These are phyloP conservation scores for Lasiodiplodia gonubiensis DNA, from an alignment of 2,329 filamentous ascomycete species.

Conservation along the genomic window DNA sequence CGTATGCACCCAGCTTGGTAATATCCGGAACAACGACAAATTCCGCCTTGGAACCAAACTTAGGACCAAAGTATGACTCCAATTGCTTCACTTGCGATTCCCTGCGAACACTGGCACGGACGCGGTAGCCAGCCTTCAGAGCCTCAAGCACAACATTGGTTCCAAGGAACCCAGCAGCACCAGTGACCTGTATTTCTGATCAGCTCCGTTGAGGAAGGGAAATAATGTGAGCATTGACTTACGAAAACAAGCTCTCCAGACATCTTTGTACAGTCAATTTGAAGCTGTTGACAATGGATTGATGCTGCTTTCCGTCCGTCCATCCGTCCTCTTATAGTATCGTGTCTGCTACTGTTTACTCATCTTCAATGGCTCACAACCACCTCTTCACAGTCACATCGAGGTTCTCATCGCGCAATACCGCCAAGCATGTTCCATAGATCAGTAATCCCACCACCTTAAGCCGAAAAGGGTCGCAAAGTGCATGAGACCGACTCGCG, in stretches of 20 bases:
- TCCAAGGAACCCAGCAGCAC: constrained; percentile 27
- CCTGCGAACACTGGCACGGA: constrained; percentile 28
- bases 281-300: neutral
- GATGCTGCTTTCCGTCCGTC: neutral
- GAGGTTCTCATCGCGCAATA: neutral
- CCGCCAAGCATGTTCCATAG: neutral
- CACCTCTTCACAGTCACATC: neutral
- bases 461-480: neutral
- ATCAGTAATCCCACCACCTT: neutral
- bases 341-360: neutral
- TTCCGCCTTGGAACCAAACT: constrained; percentile 28
- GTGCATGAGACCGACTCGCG: neutral
- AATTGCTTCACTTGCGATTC: constrained; percentile 31
- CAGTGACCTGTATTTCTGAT: constrained; percentile 9
- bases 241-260: constrained; percentile 23
- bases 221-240: neutral
- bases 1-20: constrained; percentile 30
- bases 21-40: constrained; percentile 34
- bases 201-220: neutral
- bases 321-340: neutral
- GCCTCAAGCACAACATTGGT: constrained; percentile 26
- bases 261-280: neutral
- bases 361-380: neutral
- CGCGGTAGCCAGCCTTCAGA: constrained; percentile 28
- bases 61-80: constrained; percentile 28